Evolutionary conservation across 129 eudicot genomes (phyloP), one percentile per base, ranked within the genome.

Genomic region (Chrysanthemum lavandulifolium): DNA sequence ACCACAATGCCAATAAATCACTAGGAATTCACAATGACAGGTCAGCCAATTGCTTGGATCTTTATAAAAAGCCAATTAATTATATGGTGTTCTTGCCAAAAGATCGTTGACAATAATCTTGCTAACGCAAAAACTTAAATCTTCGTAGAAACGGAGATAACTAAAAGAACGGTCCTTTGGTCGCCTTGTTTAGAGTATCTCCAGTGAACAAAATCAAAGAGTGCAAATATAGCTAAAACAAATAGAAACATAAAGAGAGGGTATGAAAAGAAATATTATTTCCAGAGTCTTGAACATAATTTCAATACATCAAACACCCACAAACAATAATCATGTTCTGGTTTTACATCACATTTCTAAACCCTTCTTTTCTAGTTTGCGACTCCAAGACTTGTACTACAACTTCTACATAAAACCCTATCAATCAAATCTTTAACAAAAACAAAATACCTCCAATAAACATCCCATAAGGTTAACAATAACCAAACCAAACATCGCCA

Each of bases 221-320:
- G 43, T 36, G 43, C 7, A 0, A 5, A 5, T 33, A 36, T 36
- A 36, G 43, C 7, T 36, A 36, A 6, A 36, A 51, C 88, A 10
- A 79, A 66, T 16, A 81, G 82, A 79, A 61, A 33, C 81, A 87
- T 33, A 3, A 40, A 31, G 36, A 31, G 49, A 69, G 14, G 56
- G 29, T 43, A 31, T 69, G 27, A 82, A 78, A 73, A 87, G 86
- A 29, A 85, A 83, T 57, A 75, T 76, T 84, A 12, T 59, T 88
- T 40, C 47, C 47, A 40, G 45, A 36, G 47, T 52, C 95, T 85
- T 53, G 86, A 74, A 27, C 80, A 58, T 45, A 40, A 40, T 40
- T 40, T 40, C 47, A 49, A 43, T 10, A 68, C 31, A 76, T 68
- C 11, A 65, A 19, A 43, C 10, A n/a, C 33, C 11, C 47, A 23